Conservation (phyloP, 352 stramenopile genomes). For the Phytopythium litorale region DNA sequence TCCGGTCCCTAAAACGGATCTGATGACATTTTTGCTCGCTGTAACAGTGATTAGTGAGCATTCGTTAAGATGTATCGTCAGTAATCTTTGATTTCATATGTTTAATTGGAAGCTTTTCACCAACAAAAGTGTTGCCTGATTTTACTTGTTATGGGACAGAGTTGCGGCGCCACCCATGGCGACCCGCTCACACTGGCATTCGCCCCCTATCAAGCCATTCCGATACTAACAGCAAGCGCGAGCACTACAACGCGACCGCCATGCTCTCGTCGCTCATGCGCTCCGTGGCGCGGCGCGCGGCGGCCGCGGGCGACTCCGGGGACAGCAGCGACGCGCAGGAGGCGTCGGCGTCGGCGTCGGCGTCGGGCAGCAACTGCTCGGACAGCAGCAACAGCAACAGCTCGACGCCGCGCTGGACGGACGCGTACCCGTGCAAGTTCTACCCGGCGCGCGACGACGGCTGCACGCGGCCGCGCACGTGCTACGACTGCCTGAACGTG, state of each 20-base stretch:
- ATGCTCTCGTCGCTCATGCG: background rate
- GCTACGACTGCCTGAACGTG: slow-evolving; percentile 60
- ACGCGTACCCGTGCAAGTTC: slow-evolving; percentile 20
- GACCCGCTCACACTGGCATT: background rate
- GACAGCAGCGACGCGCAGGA: background rate
- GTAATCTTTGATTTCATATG: no score
- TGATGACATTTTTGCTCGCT: no score
- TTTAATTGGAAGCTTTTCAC: no score
- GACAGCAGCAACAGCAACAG: background rate
- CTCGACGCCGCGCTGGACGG: slow-evolving; percentile 17
- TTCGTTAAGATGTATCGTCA: no score
- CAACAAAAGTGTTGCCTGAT: no score
- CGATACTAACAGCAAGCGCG: background rate
- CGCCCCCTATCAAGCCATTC: background rate
- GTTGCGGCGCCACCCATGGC: background rate
- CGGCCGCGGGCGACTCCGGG: slow-evolving; percentile 5
- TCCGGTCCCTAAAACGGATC: no score
- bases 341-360: slow-evolving; percentile 10
- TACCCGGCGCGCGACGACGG: slow-evolving; percentile 21
- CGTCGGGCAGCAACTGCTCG: background rate
- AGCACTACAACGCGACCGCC: background rate
- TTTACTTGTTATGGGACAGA: no score
- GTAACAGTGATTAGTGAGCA: no score
- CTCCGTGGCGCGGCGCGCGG: background rate
- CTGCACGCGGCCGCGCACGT: slow-evolving; percentile 42